These are phyloP conservation scores for Boletus tylopilopsis DNA, from an alignment of 768 basidiomycete species.

Conservation along the genomic window DNA sequence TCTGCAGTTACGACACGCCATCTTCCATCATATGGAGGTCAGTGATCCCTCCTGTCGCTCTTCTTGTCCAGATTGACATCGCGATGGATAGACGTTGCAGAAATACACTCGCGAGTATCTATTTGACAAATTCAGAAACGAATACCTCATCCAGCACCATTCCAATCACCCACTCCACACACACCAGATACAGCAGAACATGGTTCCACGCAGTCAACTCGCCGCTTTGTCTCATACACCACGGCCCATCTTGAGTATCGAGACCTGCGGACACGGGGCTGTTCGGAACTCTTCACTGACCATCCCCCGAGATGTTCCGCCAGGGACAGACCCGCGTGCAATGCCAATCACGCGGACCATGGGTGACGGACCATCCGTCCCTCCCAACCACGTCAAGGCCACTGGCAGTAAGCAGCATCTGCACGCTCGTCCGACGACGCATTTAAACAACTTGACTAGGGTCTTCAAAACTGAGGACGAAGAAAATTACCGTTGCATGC, in stretches of 20 bases:
- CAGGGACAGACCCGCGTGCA: conserved; percentile 41
- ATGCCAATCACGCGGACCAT: conserved; percentile 39
- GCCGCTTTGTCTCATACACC: conserved; percentile 35
- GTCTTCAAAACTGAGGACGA: conserved; percentile 64
- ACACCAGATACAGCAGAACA: conserved; percentile 41
- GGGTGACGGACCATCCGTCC: conserved; percentile 32
- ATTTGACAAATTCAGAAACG: conserved; percentile 69
- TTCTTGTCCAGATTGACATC: conserved; percentile 15
- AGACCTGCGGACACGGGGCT: conserved; percentile 47
- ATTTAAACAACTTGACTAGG: conserved; percentile 34
- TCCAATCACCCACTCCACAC: conserved; percentile 39
- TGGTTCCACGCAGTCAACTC: conserved; percentile 33
- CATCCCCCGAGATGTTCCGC: conserved; percentile 46
- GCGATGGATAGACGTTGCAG: conserved; percentile 63
- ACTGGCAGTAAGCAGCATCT: conserved; percentile 35
- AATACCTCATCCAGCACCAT: conserved; percentile 54
- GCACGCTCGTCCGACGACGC: conserved; percentile 4
- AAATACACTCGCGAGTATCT: conserved; percentile 83
- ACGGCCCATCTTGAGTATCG: conserved; percentile 59
- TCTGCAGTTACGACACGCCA: conserved; percentile 65
- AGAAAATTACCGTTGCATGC: conserved; percentile 87
- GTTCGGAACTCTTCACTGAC: conserved; percentile 44
- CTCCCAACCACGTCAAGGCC: conserved; percentile 29
- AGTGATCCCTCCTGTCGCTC: conserved; percentile 24
- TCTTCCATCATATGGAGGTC: conserved; percentile 90